A percentile compares a stretch with the other conserved stretches of the same genome.
phyloP scores from a whole-genome alignment of 169 alveolate genomes.

The Hepatocystis sp. region DNA sequence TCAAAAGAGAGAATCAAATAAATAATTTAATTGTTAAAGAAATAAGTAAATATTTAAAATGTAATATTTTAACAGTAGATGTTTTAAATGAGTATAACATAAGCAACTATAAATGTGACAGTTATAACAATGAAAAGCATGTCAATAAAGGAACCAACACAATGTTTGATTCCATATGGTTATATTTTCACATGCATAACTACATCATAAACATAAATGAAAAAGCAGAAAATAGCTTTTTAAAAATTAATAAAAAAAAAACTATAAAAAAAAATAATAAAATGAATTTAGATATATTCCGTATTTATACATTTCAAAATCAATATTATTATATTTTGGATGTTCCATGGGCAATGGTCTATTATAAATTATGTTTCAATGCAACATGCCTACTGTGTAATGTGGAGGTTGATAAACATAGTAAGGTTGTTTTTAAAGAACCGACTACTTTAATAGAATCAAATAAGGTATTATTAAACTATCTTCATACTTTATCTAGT shows the following conservation, averaged over 20 bases:
- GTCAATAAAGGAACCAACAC: too few species aligned
- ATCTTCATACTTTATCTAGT: too few species aligned
- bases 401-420: conserved; percentile 2
- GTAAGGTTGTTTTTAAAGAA: conserved; percentile 20
- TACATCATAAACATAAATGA: conserved; percentile 28
- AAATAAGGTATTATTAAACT: conserved; percentile 14
- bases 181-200: conserved; percentile 32
- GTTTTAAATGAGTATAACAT: too few species aligned
- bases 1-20: too few species aligned
- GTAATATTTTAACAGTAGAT: too few species aligned
- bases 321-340: conserved; percentile 23
- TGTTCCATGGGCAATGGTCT: conserved; percentile 47
- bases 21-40: too few species aligned
- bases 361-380: conserved; percentile 46
- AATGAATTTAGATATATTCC: conserved; percentile 34
- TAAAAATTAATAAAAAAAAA: conserved; percentile 25
- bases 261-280: conserved; percentile 13
- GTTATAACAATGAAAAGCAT: too few species aligned
- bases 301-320: conserved; percentile 13
- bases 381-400: conserved; percentile 42
- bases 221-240: conserved; percentile 11
- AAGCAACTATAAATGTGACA: too few species aligned
- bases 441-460: conserved; percentile 15
- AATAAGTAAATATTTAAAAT: too few species aligned
- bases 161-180: conserved; percentile 18